Percentiles rank a stretch among this genome's conserved stretches.
Conservation (phyloP, 2,329 filamentous ascomycete species). For the Lachnellula hyalina region DNA sequence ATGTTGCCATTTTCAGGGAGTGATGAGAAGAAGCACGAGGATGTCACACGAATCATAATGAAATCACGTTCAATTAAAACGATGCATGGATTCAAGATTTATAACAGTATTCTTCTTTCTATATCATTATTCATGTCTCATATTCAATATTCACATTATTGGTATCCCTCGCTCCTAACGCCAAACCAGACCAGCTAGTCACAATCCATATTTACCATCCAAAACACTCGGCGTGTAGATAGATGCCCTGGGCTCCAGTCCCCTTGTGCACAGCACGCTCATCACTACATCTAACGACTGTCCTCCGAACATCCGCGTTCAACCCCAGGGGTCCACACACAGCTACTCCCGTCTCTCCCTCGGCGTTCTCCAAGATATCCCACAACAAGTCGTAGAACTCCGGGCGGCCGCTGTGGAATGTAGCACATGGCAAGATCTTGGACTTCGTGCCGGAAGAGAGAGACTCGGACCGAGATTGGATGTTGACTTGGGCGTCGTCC, state of each 20-base stretch:
- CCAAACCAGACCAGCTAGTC: not conserved
- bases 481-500: slow-evolving; percentile 2
- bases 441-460: slow-evolving; percentile 30
- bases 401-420: slow-evolving; percentile 35
- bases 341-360: slow-evolving; percentile 56
- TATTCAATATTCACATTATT: too few species aligned
- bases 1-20: too few species aligned
- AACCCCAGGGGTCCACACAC: slow-evolving; percentile 55
- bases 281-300: slow-evolving; percentile 50
- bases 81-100: too few species aligned
- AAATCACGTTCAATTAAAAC: too few species aligned
- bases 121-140: too few species aligned
- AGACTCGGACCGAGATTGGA: slow-evolving; percentile 3
- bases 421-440: slow-evolving; percentile 36
- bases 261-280: slow-evolving; percentile 60
- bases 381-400: slow-evolving; percentile 49
- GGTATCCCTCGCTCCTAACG: too few species aligned
- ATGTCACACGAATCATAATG: too few species aligned
- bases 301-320: slow-evolving; percentile 47
- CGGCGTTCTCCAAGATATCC: slow-evolving; percentile 48
- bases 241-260: slow-evolving; percentile 58
- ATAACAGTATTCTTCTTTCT: too few species aligned
- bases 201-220: slow-evolving; percentile 29
- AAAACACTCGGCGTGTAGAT: slow-evolving; percentile 56
- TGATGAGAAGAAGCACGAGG: too few species aligned